Base-by-base conservation (phyloP, 2,329 filamentous ascomycete genomes). In the Sporothrix pseudoabietina region DNA sequence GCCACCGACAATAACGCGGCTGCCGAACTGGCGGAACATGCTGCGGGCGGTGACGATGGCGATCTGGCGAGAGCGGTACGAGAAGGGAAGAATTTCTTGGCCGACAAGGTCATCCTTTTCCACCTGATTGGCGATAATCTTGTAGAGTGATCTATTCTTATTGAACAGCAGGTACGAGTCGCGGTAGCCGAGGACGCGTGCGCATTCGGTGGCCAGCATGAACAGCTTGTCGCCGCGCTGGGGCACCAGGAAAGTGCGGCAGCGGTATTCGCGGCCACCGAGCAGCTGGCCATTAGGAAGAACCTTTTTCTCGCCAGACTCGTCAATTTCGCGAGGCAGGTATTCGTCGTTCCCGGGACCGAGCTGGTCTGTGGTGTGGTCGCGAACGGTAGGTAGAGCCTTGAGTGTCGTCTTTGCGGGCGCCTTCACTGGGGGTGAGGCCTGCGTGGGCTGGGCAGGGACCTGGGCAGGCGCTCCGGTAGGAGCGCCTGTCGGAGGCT, bases 91-190 rank as follows among this genome's bases (percentile, higher is more conserved):
- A 73, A 98, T 97, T 79, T 98, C 96, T 83, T 98, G 94, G 76
- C 91, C 87, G 68, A 99, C 97, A 19, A 99, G 86, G 79, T 98
- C 94, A 81, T 99, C 96, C 85, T 99, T 99, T 81, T 99, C 96
- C 39, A 91, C 86, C 81, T 98, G 95, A 75, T 92, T 97, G 73
- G 95, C 95, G 78, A 99, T 99, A 79, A 99, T 99, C 83, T 99
- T 99, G 86, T 89, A 97, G 9, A 99, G 85, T 1, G 96, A 98
- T 77, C 95, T 88, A 82, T 99, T 98, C 84, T 98, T 98, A 87
- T 98, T 98, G 85, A 99, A 99, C 19, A 99, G 85, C 49, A 99
- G 86, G 81, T 99, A 99, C n/a, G 94, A 98, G 82, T 99, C 96
- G 75, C 96, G 89, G 81, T 99, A 99, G 65, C 94, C 93, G 30